A percentile compares a stretch with the other conserved stretches of the same genome.
These are phyloP conservation scores for Heritiera littoralis DNA, from an alignment of 345 rosid genomes.

Conservation along the genomic window DNA sequence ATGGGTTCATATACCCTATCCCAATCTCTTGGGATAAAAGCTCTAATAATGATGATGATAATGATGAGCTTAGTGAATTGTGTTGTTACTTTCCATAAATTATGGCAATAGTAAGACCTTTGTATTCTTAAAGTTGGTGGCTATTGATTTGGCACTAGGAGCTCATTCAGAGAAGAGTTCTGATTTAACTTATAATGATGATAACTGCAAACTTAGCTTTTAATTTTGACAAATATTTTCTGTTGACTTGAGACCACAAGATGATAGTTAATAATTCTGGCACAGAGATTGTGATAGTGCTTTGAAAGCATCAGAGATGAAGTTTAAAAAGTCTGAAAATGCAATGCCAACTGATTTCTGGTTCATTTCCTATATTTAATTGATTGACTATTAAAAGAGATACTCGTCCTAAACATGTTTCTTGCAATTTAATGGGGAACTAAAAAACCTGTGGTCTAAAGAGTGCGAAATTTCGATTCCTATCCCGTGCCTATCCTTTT, in stretches of 20 bases:
- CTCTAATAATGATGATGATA: no score
- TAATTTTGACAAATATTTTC: neutral
- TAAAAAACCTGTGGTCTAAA: neutral
- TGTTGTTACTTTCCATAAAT: neutral
- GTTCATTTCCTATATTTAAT: neutral
- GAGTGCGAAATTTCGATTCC: neutral
- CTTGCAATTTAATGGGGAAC: neutral
- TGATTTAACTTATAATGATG: conserved; percentile 1
- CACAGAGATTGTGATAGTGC: neutral
- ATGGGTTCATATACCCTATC: no score
- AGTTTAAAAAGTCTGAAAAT: neutral
- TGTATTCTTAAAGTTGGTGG: neutral
- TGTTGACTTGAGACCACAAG: neutral
- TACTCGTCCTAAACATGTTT: neutral
- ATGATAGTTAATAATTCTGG: neutral
- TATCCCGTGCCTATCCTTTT: neutral
- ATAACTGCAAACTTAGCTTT: neutral
- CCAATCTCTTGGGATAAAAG: no score
- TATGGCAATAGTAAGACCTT: neutral
- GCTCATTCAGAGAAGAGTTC: neutral
- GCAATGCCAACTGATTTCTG: neutral
- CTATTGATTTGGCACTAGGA: neutral
- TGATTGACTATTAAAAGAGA: neutral
- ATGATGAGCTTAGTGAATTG: no score
- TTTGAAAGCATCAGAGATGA: neutral